A percentile compares a stretch with the other conserved stretches of the same genome.
Evolutionary conservation across 202 grass and related monocot genomes (phyloP).

Genomic region (Panicum virgatum): DNA sequence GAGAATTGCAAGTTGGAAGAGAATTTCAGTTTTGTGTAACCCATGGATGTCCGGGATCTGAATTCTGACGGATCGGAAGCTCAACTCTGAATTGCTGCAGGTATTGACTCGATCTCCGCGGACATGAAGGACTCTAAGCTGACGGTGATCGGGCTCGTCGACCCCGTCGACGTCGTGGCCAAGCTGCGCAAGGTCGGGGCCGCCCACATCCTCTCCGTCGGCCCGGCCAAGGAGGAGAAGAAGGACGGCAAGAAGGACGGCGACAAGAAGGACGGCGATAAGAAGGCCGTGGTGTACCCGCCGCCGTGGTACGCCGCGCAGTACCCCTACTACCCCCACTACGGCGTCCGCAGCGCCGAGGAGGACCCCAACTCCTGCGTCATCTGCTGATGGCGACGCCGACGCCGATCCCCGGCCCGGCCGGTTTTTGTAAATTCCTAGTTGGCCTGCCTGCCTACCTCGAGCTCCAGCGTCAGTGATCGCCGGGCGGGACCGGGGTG

Average conservation of each 20-base stretch:
- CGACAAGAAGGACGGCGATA: constrained; percentile 22
- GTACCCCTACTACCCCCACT: background rate
- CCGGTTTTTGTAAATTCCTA: background rate
- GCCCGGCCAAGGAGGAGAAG: constrained; percentile 46
- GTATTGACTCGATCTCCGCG: constrained; percentile 52
- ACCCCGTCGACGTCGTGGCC: constrained; percentile 56
- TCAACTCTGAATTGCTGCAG: constrained; percentile 39
- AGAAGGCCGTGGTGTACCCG: background rate
- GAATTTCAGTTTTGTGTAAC: background rate
- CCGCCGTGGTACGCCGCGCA: background rate
- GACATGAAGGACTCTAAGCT: constrained; percentile 47
- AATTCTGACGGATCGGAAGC: too few relatives aligned
- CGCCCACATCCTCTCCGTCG: constrained; percentile 43
- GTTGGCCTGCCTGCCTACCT: background rate
- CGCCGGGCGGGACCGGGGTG: background rate
- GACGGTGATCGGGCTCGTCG: constrained; percentile 56
- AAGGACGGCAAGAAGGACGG: constrained; percentile 39
- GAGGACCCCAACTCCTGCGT: constrained; percentile 83
- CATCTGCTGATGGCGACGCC: constrained; percentile 53
- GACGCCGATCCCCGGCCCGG: too few relatives aligned
- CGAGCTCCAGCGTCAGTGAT: background rate
- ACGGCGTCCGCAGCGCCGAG: constrained; percentile 62
- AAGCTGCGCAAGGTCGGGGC: constrained; percentile 56
- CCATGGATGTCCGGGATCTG: background rate
- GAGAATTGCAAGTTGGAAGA: background rate